Conservation (phyloP, 176 grass and related monocot genomes). For the Phyllostachys edulis region DNA sequence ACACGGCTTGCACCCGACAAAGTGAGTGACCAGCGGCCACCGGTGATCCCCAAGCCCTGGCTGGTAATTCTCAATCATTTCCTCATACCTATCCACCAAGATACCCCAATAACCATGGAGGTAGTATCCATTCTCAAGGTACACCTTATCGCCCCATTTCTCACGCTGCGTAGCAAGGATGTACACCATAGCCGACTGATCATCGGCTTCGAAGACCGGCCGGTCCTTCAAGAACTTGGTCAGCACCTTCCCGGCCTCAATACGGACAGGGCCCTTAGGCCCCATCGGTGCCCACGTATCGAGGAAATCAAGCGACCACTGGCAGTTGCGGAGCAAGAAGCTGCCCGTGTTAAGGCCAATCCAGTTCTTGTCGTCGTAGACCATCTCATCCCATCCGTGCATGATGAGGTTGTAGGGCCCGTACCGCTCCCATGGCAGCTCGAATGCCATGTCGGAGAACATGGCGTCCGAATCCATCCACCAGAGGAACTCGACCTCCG, state of each 20-base stretch:
- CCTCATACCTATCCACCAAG: slow-evolving; percentile 89
- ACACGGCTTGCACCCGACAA: slow-evolving; percentile 97
- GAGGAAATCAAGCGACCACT: slow-evolving; percentile 97
- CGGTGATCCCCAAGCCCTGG: slow-evolving; percentile 98
- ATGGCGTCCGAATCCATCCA: slow-evolving; percentile 99
- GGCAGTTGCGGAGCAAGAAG: slow-evolving; percentile 92
- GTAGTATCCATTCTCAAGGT: slow-evolving; percentile 93
- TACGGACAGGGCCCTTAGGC: slow-evolving; percentile 85
- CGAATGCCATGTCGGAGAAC: slow-evolving; percentile 97
- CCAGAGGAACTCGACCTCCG: slow-evolving; percentile 96
- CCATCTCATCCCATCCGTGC: slow-evolving; percentile 98
- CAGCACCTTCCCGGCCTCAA: slow-evolving; percentile 78
- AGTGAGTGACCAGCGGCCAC: slow-evolving; percentile 96
- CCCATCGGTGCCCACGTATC: slow-evolving; percentile 97
- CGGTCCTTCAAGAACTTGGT: slow-evolving; percentile 86
- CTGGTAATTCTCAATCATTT: slow-evolving; percentile 97
- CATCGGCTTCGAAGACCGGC: slow-evolving; percentile 97
- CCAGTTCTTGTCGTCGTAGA: slow-evolving; percentile 95
- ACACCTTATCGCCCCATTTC: slow-evolving; percentile 83
- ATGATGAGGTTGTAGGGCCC: slow-evolving; percentile 71
- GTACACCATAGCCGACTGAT: slow-evolving; percentile 98
- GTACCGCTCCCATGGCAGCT: slow-evolving; percentile 95
- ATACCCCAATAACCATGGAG: slow-evolving; percentile 99
- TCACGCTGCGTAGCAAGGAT: slow-evolving; percentile 84
- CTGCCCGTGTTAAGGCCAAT: slow-evolving; percentile 97